Evolutionary conservation across 352 stramenopile species (phyloP).

Genomic region (Globisporangium carolinianum): DNA sequence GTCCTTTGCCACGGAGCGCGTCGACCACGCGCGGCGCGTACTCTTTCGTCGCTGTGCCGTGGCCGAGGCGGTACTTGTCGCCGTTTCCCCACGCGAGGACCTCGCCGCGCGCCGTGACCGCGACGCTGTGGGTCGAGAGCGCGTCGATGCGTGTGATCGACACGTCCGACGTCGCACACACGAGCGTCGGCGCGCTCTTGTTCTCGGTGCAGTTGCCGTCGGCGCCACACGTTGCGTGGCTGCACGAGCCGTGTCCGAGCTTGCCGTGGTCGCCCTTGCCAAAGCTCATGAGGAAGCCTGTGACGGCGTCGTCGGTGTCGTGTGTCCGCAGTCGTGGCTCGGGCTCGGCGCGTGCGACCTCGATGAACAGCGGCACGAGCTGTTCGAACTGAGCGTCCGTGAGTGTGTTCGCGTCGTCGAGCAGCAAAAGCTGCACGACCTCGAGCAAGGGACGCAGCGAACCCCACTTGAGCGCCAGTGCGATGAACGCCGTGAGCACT

Average conservation of each 20-base stretch:
- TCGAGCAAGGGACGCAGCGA: constrained; percentile 44
- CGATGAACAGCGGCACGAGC: constrained; percentile 27
- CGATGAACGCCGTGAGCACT: constrained; percentile 45
- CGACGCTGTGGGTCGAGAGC: constrained; percentile 77
- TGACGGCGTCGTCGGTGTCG: constrained; percentile 18
- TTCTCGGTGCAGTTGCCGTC: constrained; percentile 83
- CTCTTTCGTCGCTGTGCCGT: constrained; percentile 68
- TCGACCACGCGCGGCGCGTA: constrained; percentile 61
- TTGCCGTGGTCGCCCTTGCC: constrained; percentile 83
- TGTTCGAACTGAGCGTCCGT: constrained; percentile 15
- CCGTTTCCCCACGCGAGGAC: constrained; percentile 80
- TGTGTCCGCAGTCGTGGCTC: constrained; percentile 19
- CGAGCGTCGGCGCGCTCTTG: constrained; percentile 57
- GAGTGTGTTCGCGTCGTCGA: constrained; percentile 18
- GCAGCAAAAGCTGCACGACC: constrained; percentile 29
- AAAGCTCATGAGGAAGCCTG: constrained; percentile 74
- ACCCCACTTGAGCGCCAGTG: constrained; percentile 63
- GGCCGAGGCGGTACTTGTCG: constrained; percentile 75
- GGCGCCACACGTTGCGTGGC: constrained; percentile 37
- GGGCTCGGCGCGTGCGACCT: constrained; percentile 25
- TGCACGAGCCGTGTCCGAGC: constrained; percentile 70
- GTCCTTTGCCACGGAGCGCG: constrained; percentile 46
- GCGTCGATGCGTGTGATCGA: constrained; percentile 71
- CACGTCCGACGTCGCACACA: constrained; percentile 42
- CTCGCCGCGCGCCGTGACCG: constrained; percentile 54